Evolutionary conservation across 2,329 filamentous ascomycete genomes (phyloP), one percentile per base, ranked within the genome.

Genomic region (Penicillium rolfsii): DNA sequence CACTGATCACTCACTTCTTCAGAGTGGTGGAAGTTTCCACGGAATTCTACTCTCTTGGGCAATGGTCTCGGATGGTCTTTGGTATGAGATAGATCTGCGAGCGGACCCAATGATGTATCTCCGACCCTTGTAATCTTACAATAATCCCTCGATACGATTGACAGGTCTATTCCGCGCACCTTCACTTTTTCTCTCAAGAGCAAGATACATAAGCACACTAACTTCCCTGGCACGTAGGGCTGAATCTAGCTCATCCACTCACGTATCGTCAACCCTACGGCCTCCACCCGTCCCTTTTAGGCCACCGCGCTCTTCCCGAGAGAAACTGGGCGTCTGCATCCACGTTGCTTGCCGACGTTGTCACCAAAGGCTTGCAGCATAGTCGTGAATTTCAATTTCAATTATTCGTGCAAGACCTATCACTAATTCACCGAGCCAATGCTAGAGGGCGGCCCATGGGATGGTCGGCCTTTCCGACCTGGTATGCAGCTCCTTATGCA

Each of bases 181-280:
- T 52, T 28, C 19, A 22, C 22, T 38, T 30, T 46, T 22, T 4
- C 46, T 24, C 3, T 11, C n/a, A 14, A 41, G 54, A 55, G 54
- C 52, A 52, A 56, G 11, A 35, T 24, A 14, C 57, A 53, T 55
- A 56, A 57, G 58, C 61, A 59, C 58, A 38, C 59, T 64, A 65
- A 59, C 52, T 38, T 57, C 26, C 52, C 50, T 57, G 60, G 58
- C 48, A 26, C 57, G 50, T 67, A 68, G 62, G 66, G 65, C 65
- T 68, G 66, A 65, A 57, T 38, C 59, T 64, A 67, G 50, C 54
- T 50, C 45, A 26, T 14, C 38, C 52, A 63, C 41, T 22, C 24
- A 43, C 62, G 61, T 63, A 58, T 65, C 56, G 60, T 55, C 24
- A 52, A 26, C 26, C 26, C 14, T 22, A 50, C 22, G 50, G 46